These are phyloP conservation scores for Ophiocordyceps camponoti-saundersi DNA, from an alignment of 2,329 filamentous ascomycete species.

Conservation along the genomic window DNA sequence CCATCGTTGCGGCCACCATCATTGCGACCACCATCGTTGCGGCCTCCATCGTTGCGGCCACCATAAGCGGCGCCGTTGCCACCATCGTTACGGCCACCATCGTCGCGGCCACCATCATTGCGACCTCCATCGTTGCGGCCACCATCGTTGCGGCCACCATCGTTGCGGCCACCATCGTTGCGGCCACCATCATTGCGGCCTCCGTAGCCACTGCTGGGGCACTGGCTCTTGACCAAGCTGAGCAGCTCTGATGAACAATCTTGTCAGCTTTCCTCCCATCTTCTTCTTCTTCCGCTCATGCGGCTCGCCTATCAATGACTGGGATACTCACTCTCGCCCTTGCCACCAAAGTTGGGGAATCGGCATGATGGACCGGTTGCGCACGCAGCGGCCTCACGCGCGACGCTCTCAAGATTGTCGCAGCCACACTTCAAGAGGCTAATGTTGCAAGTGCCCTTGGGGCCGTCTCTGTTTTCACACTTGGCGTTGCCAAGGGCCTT, in stretches of 20 bases:
- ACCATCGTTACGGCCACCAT: background rate
- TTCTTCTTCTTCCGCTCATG: too few relatives aligned
- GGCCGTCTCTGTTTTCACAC: too few relatives aligned
- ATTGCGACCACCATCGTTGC: background rate
- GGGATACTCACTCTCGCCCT: background rate
- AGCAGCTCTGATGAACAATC: background rate
- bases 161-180: too few relatives aligned
- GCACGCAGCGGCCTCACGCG: background rate
- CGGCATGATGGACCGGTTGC: background rate
- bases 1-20: background rate
- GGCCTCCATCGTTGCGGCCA: background rate
- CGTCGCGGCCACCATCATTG: background rate
- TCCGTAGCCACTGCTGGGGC: background rate
- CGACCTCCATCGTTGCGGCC: background rate
- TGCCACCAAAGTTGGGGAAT: background rate
- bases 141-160: too few relatives aligned
- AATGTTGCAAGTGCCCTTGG: too few relatives aligned
- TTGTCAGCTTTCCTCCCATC: background rate
- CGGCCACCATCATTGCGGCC: too few relatives aligned
- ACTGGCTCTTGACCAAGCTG: background rate
- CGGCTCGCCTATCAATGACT: too few relatives aligned
- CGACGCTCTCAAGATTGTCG: background rate
- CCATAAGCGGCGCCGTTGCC: background rate
- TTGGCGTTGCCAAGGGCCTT: background rate
- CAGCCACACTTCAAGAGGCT: background rate